Conservation (phyloP, 1,284 basidiomycete genomes). For the Tilletia indica region DNA sequence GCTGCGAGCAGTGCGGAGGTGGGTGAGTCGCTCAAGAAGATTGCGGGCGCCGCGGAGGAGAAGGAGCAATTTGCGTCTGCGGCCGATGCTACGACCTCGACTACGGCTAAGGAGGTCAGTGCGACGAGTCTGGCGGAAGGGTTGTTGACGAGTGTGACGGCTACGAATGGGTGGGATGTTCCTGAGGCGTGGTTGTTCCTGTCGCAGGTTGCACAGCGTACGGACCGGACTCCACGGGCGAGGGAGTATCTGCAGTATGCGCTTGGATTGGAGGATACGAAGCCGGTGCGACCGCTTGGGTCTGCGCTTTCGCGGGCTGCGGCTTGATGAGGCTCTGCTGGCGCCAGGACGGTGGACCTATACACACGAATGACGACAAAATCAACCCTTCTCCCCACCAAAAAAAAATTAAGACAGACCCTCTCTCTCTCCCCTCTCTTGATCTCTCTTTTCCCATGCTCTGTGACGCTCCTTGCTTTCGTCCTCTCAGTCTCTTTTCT, state of each 20-base stretch:
- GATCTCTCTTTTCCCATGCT: background rate
- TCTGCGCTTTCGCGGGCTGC: slow-evolving; percentile 15
- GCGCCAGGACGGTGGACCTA: background rate
- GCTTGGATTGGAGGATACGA: slow-evolving; percentile 39
- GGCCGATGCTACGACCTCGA: slow-evolving; percentile 33
- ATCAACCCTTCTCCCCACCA: no score
- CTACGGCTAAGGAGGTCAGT: slow-evolving; percentile 34
- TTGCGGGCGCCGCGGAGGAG: background rate
- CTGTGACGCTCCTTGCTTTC: background rate
- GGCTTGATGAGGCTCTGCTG: background rate
- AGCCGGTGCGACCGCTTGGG: slow-evolving; percentile 21
- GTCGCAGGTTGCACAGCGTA: slow-evolving; percentile 37
- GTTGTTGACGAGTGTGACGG: slow-evolving; percentile 41
- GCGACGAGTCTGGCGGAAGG: slow-evolving; percentile 49
- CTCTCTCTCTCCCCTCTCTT: slow-evolving; percentile 7
- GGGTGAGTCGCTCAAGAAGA: slow-evolving; percentile 17
- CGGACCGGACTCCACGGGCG: slow-evolving; percentile 30
- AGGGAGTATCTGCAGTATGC: slow-evolving; percentile 48
- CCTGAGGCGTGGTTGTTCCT: slow-evolving; percentile 53
- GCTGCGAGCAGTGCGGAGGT: slow-evolving; percentile 1
- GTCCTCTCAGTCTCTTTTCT: background rate
- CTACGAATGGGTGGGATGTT: slow-evolving; percentile 40
- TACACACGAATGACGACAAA: background rate
- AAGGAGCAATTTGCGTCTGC: slow-evolving; percentile 24
- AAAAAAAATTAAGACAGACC: no score